Evolutionary conservation across 345 rosid genomes (phyloP), one percentile per base, ranked within the genome.

Genomic region (Balakata baccata): DNA sequence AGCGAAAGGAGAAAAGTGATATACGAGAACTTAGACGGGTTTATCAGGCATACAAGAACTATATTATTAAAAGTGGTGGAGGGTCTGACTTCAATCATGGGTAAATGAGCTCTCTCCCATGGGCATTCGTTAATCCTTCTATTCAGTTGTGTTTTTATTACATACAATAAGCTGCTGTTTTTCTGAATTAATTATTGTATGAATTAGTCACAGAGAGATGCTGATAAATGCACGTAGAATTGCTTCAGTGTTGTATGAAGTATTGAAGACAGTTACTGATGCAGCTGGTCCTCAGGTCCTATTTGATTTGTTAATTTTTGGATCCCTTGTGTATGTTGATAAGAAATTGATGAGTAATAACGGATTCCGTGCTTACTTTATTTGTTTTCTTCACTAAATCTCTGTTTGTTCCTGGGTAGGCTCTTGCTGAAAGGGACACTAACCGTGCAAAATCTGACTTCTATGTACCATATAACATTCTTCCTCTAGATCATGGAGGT

Each of bases 381-480:
- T 53, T 5, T 58, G 38, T 49, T 58, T 61, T 66, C 68, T 66
- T 75, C 37, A n/a, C 53, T 50, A 64, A 47, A 38, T 34, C 13
- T 71, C 50, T 65, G 18, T 69, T 60, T 75, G 56, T 78, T 81
- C 57, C 66, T 80, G 75, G 22, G 75, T 79, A 90, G 98, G 92
- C 93, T 83, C 77, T 84, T 66, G 87, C 87, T 69, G 90, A 89
- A 62, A 79, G 85, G 79, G 90, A 89, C 16, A 75, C 75, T 71
- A 80, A 80, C 68, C 87, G 78, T n/a, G 81, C 74, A n/a, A 86
- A 81, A 79, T 76, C 92, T 38, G 89, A 82, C 63, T 77, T 88
- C 77, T 88, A 85, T 73, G 89, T 92, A 53, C 90, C 94, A 0
- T 94, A 88, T 83, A 94, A 94, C 87, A 92, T 94, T 83, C 96